These are phyloP conservation scores for Ajuga chamaepitys DNA, from an alignment of 257 asterid species.

Conservation along the genomic window DNA sequence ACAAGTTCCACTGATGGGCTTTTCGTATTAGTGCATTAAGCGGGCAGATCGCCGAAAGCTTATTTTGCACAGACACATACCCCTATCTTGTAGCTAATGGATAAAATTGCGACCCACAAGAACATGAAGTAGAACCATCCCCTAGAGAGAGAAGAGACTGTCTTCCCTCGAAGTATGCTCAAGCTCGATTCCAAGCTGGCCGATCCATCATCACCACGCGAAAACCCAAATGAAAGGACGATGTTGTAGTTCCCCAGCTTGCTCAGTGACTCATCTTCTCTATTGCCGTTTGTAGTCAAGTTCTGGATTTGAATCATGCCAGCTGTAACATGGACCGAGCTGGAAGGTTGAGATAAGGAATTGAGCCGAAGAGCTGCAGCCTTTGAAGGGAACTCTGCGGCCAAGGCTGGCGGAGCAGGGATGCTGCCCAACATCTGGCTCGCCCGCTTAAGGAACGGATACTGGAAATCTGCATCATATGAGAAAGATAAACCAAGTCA, in stretches of 20 bases:
- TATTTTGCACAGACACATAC: slow-evolving; percentile 40
- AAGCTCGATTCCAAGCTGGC: slow-evolving; percentile 48
- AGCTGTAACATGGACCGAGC: slow-evolving; percentile 57
- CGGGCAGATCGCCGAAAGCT: neutral
- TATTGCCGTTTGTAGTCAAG: slow-evolving; percentile 19
- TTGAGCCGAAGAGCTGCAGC: slow-evolving; percentile 37
- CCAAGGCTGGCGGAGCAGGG: slow-evolving; percentile 87
- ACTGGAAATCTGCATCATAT: slow-evolving; percentile 38
- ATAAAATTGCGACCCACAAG: slow-evolving; percentile 51
- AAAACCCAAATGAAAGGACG: slow-evolving; percentile 55
- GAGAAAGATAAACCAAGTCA: slow-evolving; percentile 8
- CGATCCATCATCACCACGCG: slow-evolving; percentile 39
- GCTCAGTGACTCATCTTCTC: slow-evolving; percentile 22
- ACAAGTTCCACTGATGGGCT: neutral
- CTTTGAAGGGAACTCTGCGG: slow-evolving; percentile 78
- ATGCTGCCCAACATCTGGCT: slow-evolving; percentile 74
- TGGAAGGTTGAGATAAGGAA: slow-evolving; percentile 47
- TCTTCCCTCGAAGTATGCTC: slow-evolving; percentile 51
- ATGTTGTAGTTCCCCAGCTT: slow-evolving; percentile 54
- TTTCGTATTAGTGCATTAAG: neutral
- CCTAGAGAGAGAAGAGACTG: slow-evolving; percentile 22
- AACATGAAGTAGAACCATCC: slow-evolving; percentile 50
- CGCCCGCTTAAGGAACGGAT: slow-evolving; percentile 63
- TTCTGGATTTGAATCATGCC: slow-evolving; percentile 60
- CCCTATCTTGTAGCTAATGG: slow-evolving; percentile 60